These are phyloP conservation scores for Candida coleopterorum DNA, from an alignment of 805 yeast species.

Conservation along the genomic window DNA sequence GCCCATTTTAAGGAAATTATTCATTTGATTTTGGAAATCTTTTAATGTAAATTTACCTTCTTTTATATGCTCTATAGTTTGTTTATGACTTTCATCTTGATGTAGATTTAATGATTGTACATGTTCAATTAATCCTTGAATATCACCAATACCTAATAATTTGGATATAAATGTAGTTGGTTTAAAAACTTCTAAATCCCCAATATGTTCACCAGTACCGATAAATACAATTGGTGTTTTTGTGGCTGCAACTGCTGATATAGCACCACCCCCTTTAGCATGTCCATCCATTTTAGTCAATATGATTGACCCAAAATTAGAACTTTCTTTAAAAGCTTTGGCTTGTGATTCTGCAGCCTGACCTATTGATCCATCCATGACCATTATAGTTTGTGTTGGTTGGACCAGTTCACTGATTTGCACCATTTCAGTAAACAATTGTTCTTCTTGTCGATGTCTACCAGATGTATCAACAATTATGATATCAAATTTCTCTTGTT, in stretches of 20 bases:
- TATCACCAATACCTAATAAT: slow-evolving; percentile 90
- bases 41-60: slow-evolving; percentile 91
- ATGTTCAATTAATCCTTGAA: slow-evolving; percentile 90
- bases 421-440: slow-evolving; percentile 88
- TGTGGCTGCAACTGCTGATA: slow-evolving; percentile 96
- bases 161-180: slow-evolving; percentile 89
- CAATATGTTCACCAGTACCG: slow-evolving; percentile 97
- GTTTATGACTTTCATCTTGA: slow-evolving; percentile 69
- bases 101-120: slow-evolving; percentile 77
- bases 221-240: slow-evolving; percentile 91
- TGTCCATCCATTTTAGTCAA: slow-evolving; percentile 98
- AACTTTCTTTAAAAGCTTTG: slow-evolving; percentile 85
- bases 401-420: slow-evolving; percentile 83
- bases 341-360: slow-evolving; percentile 98
- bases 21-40: slow-evolving; percentile 93
- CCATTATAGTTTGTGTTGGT: slow-evolving; percentile 98
- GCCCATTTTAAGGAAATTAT: slow-evolving; percentile 94
- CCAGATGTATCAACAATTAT: slow-evolving; percentile 98
- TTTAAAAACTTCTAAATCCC: slow-evolving; percentile 85
- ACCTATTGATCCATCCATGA: slow-evolving; percentile 94
- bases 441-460: slow-evolving; percentile 92
- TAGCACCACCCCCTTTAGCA: slow-evolving; percentile 99
- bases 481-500: slow-evolving; percentile 84
- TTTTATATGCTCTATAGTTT: slow-evolving; percentile 84
- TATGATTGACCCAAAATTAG: slow-evolving; percentile 92